Base-by-base conservation (phyloP, 257 asterid genomes). In the Solanum etuberosum region DNA sequence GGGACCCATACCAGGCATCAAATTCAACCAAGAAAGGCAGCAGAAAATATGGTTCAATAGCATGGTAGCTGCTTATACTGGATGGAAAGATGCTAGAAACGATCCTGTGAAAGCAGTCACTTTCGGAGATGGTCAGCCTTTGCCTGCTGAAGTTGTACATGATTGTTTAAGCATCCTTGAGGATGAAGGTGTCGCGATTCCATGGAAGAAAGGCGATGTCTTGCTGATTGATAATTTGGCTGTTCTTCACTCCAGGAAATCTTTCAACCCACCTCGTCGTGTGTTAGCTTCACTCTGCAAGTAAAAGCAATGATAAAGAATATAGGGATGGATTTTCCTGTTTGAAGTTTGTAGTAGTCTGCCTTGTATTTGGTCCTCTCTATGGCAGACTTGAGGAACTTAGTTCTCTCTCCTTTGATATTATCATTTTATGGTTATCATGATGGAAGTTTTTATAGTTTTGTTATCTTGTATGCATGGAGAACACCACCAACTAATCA, bases 1-100 rank as follows among this genome's bases (percentile, higher is more conserved):
- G 97, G 99, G 99, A 2, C 98, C 98, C 12, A 94, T 95, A 85
- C 98, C 98, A 1, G 98, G 95, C 32, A 88, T 94, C 88, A 95
- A 93, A 78, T 73, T 86, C 35, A 96, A 95, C 57, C 80, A 91
- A 87, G 87, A 91, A 5, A 91, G 98, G 87, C 90, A 90, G 85
- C 91, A 94, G 38, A 95, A 95, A 89, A 93, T 89, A 72, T 96
- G 98, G 98, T 94, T 96, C 90, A 96, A 96, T 90, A 93, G 95
- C 89, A 94, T 96, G 98, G 97, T 92, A 85, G 98, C 97, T 83
- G 99, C 98, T 40, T 96, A 96, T 67, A 95, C 95, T 0, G 98
- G 98, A 7, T 96, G 99, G 98, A 90, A 94, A 87, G 98, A 96
- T 86, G 90, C 92, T 2, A 83, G 95, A 27, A 96, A 96, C 51